These are phyloP conservation scores for Botryosphaeria dothidea DNA, from an alignment of 2,329 filamentous ascomycete genomes.

Conservation along the genomic window DNA sequence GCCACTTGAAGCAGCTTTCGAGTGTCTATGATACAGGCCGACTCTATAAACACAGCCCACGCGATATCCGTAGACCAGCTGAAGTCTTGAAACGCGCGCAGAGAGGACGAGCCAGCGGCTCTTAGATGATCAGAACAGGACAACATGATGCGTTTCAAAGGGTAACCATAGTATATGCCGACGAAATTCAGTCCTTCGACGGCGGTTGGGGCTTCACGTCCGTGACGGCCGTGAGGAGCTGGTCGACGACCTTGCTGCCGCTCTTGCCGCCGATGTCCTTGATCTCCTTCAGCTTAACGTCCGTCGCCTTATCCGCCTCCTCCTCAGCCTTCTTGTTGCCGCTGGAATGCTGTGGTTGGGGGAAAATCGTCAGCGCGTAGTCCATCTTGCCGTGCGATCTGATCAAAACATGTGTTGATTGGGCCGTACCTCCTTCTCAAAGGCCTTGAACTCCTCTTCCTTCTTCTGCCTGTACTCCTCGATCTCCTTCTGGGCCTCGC, in stretches of 20 bases:
- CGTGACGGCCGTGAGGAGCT: conserved; percentile 82
- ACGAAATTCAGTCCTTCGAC: not conserved
- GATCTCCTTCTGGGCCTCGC: conserved; percentile 97
- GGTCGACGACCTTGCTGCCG: conserved; percentile 76
- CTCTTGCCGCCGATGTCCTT: conserved; percentile 76
- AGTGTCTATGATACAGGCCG: conserved; percentile 17
- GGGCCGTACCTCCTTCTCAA: conserved; percentile 71
- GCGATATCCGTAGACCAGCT: not conserved
- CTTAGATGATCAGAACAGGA: conserved; percentile 8
- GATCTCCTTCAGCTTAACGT: conserved; percentile 80
- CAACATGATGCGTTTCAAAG: conserved; percentile 17
- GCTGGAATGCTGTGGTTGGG: conserved; percentile 71
- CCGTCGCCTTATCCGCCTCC: conserved; percentile 77
- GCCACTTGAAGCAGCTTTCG: conserved; percentile 1
- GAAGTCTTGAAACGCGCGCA: not conserved
- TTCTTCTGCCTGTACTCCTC: conserved; percentile 87
- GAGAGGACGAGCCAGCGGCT: not conserved
- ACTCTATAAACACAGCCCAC: conserved; percentile 12
- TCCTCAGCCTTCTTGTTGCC: conserved; percentile 76
- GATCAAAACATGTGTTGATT: not conserved
- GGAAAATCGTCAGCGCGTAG: conserved; percentile 23
- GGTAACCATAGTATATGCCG: conserved; percentile 9
- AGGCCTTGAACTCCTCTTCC: conserved; percentile 93
- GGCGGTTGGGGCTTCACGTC: conserved; percentile 75
- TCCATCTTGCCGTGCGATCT: not conserved